Evolutionary conservation across 495 filamentous ascomycete species (phyloP).

Genomic region (Aspergillus asperescens): DNA sequence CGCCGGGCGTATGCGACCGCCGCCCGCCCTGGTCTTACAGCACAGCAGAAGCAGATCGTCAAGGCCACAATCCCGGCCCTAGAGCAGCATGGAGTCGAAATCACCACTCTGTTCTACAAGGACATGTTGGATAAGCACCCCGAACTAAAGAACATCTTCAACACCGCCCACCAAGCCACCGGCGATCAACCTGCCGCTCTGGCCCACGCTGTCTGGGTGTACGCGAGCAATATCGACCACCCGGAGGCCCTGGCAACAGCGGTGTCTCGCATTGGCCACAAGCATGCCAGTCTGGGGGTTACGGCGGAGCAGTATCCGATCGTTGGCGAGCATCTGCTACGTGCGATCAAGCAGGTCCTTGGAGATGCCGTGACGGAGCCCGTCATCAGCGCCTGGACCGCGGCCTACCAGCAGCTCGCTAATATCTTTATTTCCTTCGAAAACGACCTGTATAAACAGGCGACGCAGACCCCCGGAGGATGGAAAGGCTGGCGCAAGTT

Average conservation of each 20-base stretch:
- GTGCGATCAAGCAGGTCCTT: constrained; percentile 54
- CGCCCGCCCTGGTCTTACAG: constrained; percentile 10
- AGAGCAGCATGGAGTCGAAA: constrained; percentile 52
- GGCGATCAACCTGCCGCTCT: constrained; percentile 59
- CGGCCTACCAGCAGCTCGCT: constrained; percentile 57
- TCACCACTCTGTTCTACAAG: constrained; percentile 58
- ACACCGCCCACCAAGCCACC: constrained; percentile 52
- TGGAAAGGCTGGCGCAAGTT: constrained; percentile 60
- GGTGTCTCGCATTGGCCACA: constrained; percentile 60
- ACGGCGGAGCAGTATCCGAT: constrained; percentile 56
- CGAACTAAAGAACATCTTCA: constrained; percentile 57
- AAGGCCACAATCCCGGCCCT: constrained; percentile 44
- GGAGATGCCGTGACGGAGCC: constrained; percentile 53
- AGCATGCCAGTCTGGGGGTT: constrained; percentile 61
- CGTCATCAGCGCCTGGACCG: constrained; percentile 57
- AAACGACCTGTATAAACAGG: constrained; percentile 46
- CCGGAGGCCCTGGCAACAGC: constrained; percentile 50
- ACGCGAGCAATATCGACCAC: constrained; percentile 61
- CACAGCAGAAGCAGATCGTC: constrained; percentile 23
- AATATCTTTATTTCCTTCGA: constrained; percentile 59
- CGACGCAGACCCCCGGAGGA: constrained; percentile 22
- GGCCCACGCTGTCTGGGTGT: constrained; percentile 55
- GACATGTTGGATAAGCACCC: constrained; percentile 52
- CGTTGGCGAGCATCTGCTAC: constrained; percentile 56
- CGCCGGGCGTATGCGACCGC: neutral